phyloP scores from a whole-genome alignment of 306 rosid genomes.

The Corylus avellana region DNA sequence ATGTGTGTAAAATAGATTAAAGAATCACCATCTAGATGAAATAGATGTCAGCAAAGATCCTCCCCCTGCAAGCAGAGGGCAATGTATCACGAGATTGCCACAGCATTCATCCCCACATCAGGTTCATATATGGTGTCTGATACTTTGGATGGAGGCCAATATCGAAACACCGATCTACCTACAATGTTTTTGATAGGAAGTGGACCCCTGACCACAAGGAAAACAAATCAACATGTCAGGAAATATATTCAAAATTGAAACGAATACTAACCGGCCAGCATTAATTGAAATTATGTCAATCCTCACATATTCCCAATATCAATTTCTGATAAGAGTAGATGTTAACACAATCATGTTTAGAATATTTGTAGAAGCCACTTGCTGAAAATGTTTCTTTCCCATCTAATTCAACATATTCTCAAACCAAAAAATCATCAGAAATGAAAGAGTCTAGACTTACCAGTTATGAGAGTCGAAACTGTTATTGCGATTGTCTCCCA shows the following conservation, averaged over 20 bases:
- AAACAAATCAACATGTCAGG: constrained; percentile 24
- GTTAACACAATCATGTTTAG: constrained; percentile 34
- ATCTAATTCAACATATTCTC: constrained; percentile 20
- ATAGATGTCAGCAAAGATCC: constrained; percentile 30
- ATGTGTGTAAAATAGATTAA: constrained; percentile 21
- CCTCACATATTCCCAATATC: neutral
- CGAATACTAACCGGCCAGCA: neutral
- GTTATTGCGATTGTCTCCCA: constrained; percentile 96
- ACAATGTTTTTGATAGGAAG: constrained; percentile 85
- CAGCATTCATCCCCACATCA: constrained; percentile 31
- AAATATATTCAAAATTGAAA: neutral
- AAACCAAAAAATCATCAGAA: constrained; percentile 32
- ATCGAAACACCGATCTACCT: constrained; percentile 86
- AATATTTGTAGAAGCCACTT: constrained; percentile 21
- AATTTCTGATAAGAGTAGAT: constrained; percentile 4
- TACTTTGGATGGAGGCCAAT: constrained; percentile 91
- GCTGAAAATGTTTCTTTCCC: constrained; percentile 19
- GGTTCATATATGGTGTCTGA: constrained; percentile 40
- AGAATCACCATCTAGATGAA: constrained; percentile 24
- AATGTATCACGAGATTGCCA: constrained; percentile 61
- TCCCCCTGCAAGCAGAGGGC: constrained; percentile 25
- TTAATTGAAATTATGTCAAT: neutral
- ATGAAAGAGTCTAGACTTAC: constrained; percentile 44
- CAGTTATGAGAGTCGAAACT: constrained; percentile 96
- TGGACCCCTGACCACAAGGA: constrained; percentile 76